Base-by-base conservation (phyloP, 1,139 yeast species). In the Hyphopichia buzzinii region DNA sequence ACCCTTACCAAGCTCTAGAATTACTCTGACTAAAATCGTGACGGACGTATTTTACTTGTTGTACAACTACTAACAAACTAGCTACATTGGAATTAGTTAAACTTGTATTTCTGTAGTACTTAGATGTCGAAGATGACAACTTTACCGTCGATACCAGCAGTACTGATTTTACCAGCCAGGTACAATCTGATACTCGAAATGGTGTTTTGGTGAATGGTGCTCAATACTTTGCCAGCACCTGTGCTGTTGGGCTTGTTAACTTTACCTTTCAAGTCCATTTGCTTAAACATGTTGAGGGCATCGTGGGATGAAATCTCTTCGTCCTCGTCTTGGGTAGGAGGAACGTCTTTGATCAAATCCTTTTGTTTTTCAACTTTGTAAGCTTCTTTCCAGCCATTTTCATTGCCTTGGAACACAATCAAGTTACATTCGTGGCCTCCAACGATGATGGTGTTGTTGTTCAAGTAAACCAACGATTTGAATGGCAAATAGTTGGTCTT, bases 351-450 rank as follows among this genome's bases (percentile, higher is more conserved):
- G 38, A 62, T 63, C 45, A 65, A 65, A 39, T 64, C 72, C 47
- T 64, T 65, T 39, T 67, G 73, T 45, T 66, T 62, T 56, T 87
- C 96, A 41, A 88, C 75, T 40, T 81, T 72, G 52, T 71, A 71
- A 27, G 80, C 56, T 51, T 79, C 81, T 40, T 60, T 56, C 96
- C 97, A 89, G 35, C 84, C 85, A 28, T 54, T 49, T 39, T 72
- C 79, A 45, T 74, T 68, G 29, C 95, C 96, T 50, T 79, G 74
- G 54, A 86, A 92, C 29, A 88, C 82, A 39, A 90, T 79, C 42
- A 96, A 95, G 61, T 87, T 89, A 63, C 95, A 86, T 57, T 88
- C 89, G 65, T 84, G 90, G 31, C 99, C 99, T 8, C 94, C 97
- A 31, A 87, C 94, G 36, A 89, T 74, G 37, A 90, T 66, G 50